These are phyloP conservation scores for Kluyveromyces aestuarii DNA, from an alignment of 805 yeast genomes.

Conservation along the genomic window DNA sequence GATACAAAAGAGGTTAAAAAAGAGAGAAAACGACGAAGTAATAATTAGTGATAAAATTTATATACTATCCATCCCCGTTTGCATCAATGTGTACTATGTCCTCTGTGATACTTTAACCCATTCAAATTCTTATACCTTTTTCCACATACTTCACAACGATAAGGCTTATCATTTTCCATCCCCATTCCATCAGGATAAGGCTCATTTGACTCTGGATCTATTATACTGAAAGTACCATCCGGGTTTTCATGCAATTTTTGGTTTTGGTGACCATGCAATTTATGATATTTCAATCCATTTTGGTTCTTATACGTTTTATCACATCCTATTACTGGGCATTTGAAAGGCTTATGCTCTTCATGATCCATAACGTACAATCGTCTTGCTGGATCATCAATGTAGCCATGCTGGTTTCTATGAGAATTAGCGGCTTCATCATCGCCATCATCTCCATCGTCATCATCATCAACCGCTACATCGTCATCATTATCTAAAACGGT, in stretches of 20 bases:
- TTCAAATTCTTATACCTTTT: conserved; percentile 92
- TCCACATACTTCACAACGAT: conserved; percentile 97
- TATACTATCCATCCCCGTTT: not conserved
- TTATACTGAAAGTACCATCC: conserved; percentile 86
- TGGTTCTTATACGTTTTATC: conserved; percentile 96
- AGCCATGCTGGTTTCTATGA: conserved; percentile 39
- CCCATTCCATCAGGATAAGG: conserved; percentile 92
- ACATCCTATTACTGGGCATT: conserved; percentile 97
- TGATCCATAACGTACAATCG: conserved; percentile 87
- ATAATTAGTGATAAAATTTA: not conserved
- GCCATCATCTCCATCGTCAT: conserved; percentile 14
- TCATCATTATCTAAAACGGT: not conserved
- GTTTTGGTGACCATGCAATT: conserved; percentile 94
- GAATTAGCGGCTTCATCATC: conserved; percentile 3
- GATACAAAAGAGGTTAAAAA: not conserved
- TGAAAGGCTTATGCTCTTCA: conserved; percentile 89
- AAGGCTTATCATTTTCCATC: conserved; percentile 95
- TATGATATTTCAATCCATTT: conserved; percentile 92
- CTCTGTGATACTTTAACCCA: conserved; percentile 94
- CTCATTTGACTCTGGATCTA: conserved; percentile 82
- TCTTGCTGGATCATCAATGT: conserved; percentile 95
- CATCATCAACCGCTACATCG: conserved; percentile 12
- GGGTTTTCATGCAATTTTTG: conserved; percentile 84
- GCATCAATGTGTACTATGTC: conserved; percentile 85
- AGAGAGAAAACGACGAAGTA: not conserved